Percentiles rank a stretch among this genome's conserved stretches.
Conservation (phyloP, 768 basidiomycete species). For the Hygrocybe coccinea region DNA sequence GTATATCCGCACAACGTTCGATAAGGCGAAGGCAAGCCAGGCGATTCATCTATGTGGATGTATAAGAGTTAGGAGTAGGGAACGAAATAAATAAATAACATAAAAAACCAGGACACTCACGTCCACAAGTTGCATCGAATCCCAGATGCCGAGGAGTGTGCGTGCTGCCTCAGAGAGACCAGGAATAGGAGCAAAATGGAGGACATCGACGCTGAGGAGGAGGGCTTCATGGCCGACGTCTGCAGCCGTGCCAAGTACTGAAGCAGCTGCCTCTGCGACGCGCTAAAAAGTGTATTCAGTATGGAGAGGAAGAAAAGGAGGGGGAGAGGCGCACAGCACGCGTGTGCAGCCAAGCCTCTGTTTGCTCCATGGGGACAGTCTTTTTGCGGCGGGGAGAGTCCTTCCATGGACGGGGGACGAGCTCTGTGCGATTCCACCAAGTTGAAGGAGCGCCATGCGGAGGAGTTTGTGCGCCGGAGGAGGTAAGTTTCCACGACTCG, state of each 20-base stretch:
- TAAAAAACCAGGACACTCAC: conserved; percentile 45
- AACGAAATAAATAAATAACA: not conserved
- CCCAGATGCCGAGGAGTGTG: conserved; percentile 60
- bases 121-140: conserved; percentile 53
- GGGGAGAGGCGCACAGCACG: conserved; percentile 2
- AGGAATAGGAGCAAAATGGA: conserved; percentile 49
- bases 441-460: not conserved
- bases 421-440: conserved; percentile 7
- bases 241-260: conserved; percentile 39
- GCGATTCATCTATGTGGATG: conserved; percentile 52
- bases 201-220: conserved; percentile 36
- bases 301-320: too few relatives aligned
- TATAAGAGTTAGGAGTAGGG: not conserved
- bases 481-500: not conserved
- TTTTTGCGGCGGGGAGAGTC: conserved; percentile 19
- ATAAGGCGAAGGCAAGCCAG: conserved; percentile 65
- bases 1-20: conserved; percentile 64
- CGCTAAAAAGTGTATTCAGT: conserved; percentile 16
- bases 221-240: conserved; percentile 45
- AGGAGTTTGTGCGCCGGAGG: not conserved
- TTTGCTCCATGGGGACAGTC: conserved; percentile 37
- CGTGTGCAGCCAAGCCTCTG: conserved; percentile 35
- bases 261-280: conserved; percentile 35
- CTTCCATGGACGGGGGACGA: conserved; percentile 6
- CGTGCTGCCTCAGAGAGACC: conserved; percentile 50